Base-by-base conservation (phyloP, 768 basidiomycete species). In the Pseudohyphozyma bogoriensis region DNA sequence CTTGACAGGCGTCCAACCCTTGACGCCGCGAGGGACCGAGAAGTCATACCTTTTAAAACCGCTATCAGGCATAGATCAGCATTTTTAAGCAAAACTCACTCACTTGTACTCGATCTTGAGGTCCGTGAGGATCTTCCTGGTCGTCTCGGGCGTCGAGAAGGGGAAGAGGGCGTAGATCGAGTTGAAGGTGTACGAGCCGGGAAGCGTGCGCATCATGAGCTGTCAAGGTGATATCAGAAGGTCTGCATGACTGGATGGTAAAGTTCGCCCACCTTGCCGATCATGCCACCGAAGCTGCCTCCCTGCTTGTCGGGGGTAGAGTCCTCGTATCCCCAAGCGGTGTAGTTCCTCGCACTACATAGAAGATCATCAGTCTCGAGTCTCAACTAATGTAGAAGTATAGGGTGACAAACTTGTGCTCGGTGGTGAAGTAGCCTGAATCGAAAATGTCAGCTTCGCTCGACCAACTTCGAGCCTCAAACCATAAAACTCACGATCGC, bases 121-220 rank as follows among this genome's bases (percentile, higher is more conserved):
- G 16, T 56, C 32, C 15, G 2, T 26, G n/a, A 68, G 58, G 53
- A 60, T 63, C 16, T 15, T 37, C 15, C 50, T 28, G 15, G 60
- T 63, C 44, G 51, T 57, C 35, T 59, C 29, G 11, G 67, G 64
- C 9, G 55, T 65, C 46, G 60, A 36, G 79, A 91, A 86, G 12
- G 89, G 87, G 79, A 90, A 90, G 69, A 85, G 83, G 2, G 82
- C 86, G 68, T 87, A 86, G 4, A 78, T 78, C 15, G 83, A 85
- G 20, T 80, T 78, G 28, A 77, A 74, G 15, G 82, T 80, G 72
- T 85, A 90, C 63, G 84, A 77, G 26, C 82, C 74, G 1, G 87
- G 87, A 33, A 90, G 76, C 24, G 81, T 82, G 51, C 80, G 78
- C 78, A 85, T 84, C 55, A 90, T 78, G 31, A 90, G 33, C 59